These are phyloP conservation scores for Rubus parviflorus DNA, from an alignment of 306 rosid species.

Conservation along the genomic window DNA sequence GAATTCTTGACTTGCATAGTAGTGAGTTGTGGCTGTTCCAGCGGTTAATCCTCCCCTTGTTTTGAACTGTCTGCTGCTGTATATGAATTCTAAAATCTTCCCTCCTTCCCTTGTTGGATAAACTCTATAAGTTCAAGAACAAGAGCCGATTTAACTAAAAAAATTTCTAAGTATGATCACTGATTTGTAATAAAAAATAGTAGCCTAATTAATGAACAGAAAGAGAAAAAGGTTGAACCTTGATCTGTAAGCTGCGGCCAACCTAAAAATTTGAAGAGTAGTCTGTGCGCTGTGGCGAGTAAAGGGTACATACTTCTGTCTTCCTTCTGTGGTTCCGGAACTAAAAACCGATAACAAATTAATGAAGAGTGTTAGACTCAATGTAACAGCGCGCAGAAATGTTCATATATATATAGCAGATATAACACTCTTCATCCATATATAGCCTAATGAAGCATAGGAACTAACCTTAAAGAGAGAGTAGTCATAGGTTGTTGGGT, in stretches of 20 bases:
- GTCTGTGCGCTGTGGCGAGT: conserved; percentile 83
- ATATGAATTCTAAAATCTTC: conserved; percentile 73
- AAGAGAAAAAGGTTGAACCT: conserved; percentile 38
- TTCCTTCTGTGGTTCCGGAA: conserved; percentile 95
- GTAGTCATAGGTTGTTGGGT: conserved; percentile 73
- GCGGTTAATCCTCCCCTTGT: conserved; percentile 71
- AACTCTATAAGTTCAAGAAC: conserved; percentile 32
- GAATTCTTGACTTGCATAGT: conserved; percentile 81
- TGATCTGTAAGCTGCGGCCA: conserved; percentile 88
- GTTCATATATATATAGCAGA: background rate
- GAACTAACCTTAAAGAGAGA: conserved; percentile 70
- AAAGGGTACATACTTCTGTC: conserved; percentile 85
- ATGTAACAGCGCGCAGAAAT: background rate
- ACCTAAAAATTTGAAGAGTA: conserved; percentile 78
- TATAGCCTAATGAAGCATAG: background rate
- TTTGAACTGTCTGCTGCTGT: conserved; percentile 74
- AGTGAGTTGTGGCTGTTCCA: conserved; percentile 95
- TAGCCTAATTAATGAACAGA: background rate
- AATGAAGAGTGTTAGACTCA: conserved; percentile 4
- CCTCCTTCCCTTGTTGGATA: conserved; percentile 82
- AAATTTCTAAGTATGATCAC: background rate
- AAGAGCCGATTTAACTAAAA: background rate
- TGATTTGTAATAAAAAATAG: too few species aligned
- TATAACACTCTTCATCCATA: background rate
- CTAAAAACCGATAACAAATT: conserved; percentile 38